Evolutionary conservation across 306 rosid species (phyloP).

Genomic region (Pyrus betulifolia): DNA sequence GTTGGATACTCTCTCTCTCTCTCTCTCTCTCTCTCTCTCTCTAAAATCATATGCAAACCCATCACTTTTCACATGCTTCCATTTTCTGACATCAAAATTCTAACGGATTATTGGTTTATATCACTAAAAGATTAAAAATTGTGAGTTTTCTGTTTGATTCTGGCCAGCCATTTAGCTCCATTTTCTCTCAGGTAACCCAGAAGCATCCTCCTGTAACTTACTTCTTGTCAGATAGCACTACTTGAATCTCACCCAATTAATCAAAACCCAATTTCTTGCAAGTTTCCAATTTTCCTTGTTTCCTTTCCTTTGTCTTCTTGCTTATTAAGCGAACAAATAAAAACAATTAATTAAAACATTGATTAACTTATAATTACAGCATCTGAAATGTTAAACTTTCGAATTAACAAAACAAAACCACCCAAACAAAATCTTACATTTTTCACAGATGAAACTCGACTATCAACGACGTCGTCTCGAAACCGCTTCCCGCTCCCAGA

Average conservation of each 20-base stretch:
- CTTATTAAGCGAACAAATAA: neutral
- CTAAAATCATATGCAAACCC: neutral
- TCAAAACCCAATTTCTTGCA: neutral
- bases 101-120: neutral
- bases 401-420: neutral
- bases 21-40: neutral
- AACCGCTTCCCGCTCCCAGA: slow-evolving; percentile 79
- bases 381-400: neutral
- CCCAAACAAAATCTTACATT: slow-evolving; percentile 40
- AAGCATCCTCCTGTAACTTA: slow-evolving; percentile 1
- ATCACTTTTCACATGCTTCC: slow-evolving; percentile 11
- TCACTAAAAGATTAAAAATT: neutral
- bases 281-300: neutral
- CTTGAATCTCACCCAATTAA: neutral
- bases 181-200: neutral
- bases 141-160: neutral
- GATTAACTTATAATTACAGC: neutral
- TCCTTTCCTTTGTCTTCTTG: neutral
- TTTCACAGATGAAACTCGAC: slow-evolving; percentile 48
- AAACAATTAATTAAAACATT: neutral
- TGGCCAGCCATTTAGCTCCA: neutral
- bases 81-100: neutral
- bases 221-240: slow-evolving; percentile 1
- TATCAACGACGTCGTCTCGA: slow-evolving; percentile 60
- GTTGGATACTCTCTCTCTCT: neutral